These are phyloP conservation scores for Penicillium crustosum DNA, from an alignment of 2,329 filamentous ascomycete genomes.

Conservation along the genomic window DNA sequence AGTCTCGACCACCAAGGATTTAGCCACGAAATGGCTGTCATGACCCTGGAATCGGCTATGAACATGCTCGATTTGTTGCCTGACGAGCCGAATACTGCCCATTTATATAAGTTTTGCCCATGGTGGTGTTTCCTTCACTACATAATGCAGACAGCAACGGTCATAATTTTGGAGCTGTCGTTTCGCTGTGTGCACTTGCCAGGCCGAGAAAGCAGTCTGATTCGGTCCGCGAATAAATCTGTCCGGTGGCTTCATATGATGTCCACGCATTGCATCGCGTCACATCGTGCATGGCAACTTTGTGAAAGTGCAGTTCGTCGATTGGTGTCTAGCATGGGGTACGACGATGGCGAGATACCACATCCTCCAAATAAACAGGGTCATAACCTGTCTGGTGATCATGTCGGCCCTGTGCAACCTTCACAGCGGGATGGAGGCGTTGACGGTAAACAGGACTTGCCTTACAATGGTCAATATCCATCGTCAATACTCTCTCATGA, in stretches of 20 bases:
- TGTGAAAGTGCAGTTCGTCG: conserved; percentile 26
- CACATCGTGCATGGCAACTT: conserved; percentile 35
- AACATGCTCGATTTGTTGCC: conserved; percentile 40
- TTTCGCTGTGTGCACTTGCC: conserved; percentile 23
- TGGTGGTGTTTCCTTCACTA: conserved; percentile 45
- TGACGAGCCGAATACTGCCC: conserved; percentile 31
- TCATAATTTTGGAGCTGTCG: conserved; percentile 41
- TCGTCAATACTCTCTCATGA: background rate
- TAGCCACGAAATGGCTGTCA: conserved; percentile 5
- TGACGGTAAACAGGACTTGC: background rate
- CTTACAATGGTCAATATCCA: background rate
- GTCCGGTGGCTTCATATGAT: too few relatives aligned
- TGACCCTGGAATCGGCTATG: conserved; percentile 34
- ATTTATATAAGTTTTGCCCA: conserved; percentile 34
- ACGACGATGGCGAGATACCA: conserved; percentile 9
- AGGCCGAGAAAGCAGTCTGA: too few relatives aligned
- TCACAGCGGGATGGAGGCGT: too few relatives aligned
- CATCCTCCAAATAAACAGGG: background rate
- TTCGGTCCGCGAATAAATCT: too few relatives aligned
- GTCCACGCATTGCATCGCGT: conserved; percentile 21
- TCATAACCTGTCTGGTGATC: background rate
- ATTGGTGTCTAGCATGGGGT: conserved; percentile 21
- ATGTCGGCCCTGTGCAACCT: background rate
- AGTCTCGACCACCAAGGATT: too few relatives aligned
- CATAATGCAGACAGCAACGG: conserved; percentile 40